Evolutionary conservation across 306 rosid species (phyloP).

Genomic region (Phaseolus lunatus): DNA sequence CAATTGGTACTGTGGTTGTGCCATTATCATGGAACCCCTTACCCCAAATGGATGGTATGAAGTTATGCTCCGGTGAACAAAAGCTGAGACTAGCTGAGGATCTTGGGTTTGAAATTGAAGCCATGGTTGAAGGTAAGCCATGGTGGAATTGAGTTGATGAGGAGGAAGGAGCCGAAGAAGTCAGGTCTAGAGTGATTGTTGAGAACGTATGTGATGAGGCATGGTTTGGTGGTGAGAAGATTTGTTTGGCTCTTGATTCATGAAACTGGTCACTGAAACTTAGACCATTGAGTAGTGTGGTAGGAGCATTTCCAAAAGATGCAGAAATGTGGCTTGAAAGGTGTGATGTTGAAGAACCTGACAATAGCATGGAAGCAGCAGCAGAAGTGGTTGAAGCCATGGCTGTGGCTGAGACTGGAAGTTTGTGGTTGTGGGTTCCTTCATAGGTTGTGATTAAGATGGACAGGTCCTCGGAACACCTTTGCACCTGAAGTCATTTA

Average conservation of each 20-base stretch:
- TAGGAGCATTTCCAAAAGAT: constrained; percentile 32
- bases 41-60: constrained; percentile 55
- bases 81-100: constrained; percentile 54
- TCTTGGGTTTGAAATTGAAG: constrained; percentile 51
- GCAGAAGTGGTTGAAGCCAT: constrained; percentile 94
- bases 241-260: constrained; percentile 44
- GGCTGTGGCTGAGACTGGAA: constrained; percentile 78
- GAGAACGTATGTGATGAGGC: constrained; percentile 53
- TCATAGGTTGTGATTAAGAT: constrained; percentile 87
- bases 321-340: constrained; percentile 25
- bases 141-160: background rate
- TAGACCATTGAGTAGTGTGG: constrained; percentile 40
- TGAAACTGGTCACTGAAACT: constrained; percentile 48
- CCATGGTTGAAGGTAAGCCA: background rate
- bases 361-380: constrained; percentile 75
- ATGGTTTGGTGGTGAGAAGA: constrained; percentile 48
- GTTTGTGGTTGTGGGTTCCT: constrained; percentile 87
- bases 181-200: constrained; percentile 68
- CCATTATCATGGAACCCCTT: constrained; percentile 49
- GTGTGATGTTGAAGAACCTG: constrained; percentile 69
- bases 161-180: constrained; percentile 42
- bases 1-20: constrained; percentile 31
- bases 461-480: constrained; percentile 78
- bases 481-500: constrained; percentile 70
- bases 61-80: constrained; percentile 55